Percentiles rank a stretch among this genome's conserved stretches.
Evolutionary conservation across 176 grass and related monocot genomes (phyloP).

Genomic region (Oryza brachyantha): DNA sequence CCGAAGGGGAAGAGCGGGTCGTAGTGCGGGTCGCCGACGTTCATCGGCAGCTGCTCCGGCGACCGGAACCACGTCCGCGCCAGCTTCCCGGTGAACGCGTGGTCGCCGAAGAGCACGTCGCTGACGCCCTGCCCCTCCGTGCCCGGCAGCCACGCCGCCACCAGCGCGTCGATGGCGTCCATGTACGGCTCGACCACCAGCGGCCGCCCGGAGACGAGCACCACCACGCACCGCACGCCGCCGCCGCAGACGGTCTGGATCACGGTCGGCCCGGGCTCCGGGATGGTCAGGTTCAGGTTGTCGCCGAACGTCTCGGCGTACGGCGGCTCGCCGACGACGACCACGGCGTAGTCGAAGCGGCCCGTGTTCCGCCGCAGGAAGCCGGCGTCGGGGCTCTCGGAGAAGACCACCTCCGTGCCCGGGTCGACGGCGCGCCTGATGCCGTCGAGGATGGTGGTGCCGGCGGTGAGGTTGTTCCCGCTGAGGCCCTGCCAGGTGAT

Average conservation of each 20-base stretch:
- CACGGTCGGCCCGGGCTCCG: conserved; percentile 41
- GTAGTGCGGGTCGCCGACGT: conserved; percentile 56
- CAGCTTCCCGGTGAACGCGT: conserved; percentile 66
- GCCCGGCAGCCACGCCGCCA: conserved; percentile 75
- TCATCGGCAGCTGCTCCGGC: conserved; percentile 71
- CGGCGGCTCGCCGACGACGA: conserved; percentile 61
- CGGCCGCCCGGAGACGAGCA: conserved; percentile 59
- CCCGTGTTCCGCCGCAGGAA: conserved; percentile 37
- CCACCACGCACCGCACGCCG: conserved; percentile 51
- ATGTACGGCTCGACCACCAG: conserved; percentile 65
- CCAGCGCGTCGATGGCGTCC: conserved; percentile 40
- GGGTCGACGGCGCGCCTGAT: conserved; percentile 47
- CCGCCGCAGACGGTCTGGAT: conserved; percentile 46
- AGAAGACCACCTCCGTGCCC: conserved; percentile 48
- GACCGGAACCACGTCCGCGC: conserved; percentile 64
- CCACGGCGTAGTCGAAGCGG: conserved; percentile 49
- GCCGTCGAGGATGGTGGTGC: conserved; percentile 54
- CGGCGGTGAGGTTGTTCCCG: conserved; percentile 50
- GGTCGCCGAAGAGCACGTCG: conserved; percentile 67
- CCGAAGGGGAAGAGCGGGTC: conserved; percentile 74
- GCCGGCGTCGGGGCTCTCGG: conserved; percentile 36
- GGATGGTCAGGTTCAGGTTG: conserved; percentile 68
- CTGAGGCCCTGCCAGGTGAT: conserved; percentile 56
- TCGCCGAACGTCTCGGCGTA: conserved; percentile 65
- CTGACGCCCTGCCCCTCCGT: conserved; percentile 65